Evolutionary conservation across 306 rosid genomes (phyloP), one percentile per base, ranked within the genome.

Genomic region (Canavalia ensiformis): DNA sequence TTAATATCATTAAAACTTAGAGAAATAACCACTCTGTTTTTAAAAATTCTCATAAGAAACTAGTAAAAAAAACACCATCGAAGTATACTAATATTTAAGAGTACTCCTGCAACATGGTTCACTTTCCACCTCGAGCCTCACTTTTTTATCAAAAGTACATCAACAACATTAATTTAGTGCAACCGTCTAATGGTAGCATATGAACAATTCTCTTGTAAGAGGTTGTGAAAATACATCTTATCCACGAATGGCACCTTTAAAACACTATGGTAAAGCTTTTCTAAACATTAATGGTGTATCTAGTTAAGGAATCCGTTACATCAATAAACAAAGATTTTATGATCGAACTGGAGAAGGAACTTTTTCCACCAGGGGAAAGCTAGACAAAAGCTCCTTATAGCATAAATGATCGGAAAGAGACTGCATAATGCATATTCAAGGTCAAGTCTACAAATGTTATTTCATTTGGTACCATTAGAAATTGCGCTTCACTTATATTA

Each of bases 371-470:
- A n/a, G 41, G 25, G 29, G 49, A 49, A 12, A 69, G 9, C 35
- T 37, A 52, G 8, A 51, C 25, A 50, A 71, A 33, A 13, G 59
- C 68, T 45, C 47, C 71, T 33, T 13, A 42, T 29, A 8, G 39
- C 52, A 72, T 54, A 73, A 52, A 34, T 41, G 29, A 74, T 74
- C 41, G 11, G 9, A 30, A 74, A 7, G 68, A 2, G 33, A 52
- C 4, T 30, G 56, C 79, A 72, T 4, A 29, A 25, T 39, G 56
- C 79, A 72, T 4, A 29, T 39, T 39, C 54, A 73, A 44, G 57
- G n/a, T 33, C n/a, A 41, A 29, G 34, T 68, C 33, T 46, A 8
- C 54, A 7, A 42, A 44, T 18, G 74, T 34, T 29, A 29, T 25
- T 45, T 28, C 55, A 9, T 46, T 68, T 45, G 37, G 34, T 8